These are phyloP conservation scores for Phytophthora macrochlamydospora DNA, from an alignment of 352 stramenopile species.

Conservation along the genomic window DNA sequence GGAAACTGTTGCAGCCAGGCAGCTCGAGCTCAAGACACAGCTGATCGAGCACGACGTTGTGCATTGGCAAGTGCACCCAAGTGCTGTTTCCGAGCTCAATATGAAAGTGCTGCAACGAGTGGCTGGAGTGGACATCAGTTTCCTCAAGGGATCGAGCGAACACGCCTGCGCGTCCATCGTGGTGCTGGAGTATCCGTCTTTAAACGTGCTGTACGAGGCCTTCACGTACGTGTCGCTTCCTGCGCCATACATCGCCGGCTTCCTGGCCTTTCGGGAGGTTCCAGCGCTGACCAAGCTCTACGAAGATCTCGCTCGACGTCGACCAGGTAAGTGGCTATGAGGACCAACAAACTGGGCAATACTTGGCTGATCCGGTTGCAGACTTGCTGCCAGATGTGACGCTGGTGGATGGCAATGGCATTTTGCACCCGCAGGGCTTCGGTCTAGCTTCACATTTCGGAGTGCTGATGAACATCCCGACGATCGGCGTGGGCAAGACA, in stretches of 20 bases:
- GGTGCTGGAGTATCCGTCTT: slow-evolving; percentile 70
- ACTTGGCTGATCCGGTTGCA: slow-evolving; percentile 13
- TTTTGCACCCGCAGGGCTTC: slow-evolving; percentile 90
- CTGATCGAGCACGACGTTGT: slow-evolving; percentile 50
- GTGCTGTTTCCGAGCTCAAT: slow-evolving; percentile 1
- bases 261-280: slow-evolving; percentile 84
- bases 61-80: slow-evolving; percentile 43
- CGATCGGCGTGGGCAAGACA: slow-evolving; percentile 91
- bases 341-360: background rate
- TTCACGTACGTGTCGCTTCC: slow-evolving; percentile 86
- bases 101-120: slow-evolving; percentile 41
- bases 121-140: slow-evolving; percentile 86
- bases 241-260: slow-evolving; percentile 80
- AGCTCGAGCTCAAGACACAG: slow-evolving; percentile 61
- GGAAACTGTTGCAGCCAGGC: slow-evolving; percentile 34
- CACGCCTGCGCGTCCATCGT: slow-evolving; percentile 84
- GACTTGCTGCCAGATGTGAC: slow-evolving; percentile 84
- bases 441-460: slow-evolving; percentile 94
- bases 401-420: slow-evolving; percentile 93
- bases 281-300: slow-evolving; percentile 75
- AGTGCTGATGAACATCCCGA: slow-evolving; percentile 88
- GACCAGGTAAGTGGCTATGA: slow-evolving; percentile 41
- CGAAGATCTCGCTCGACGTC: slow-evolving; percentile 52
- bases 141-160: slow-evolving; percentile 78
- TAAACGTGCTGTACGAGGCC: slow-evolving; percentile 76